Evolutionary conservation across 345 rosid species (phyloP), one percentile per base, ranked within the genome.

Genomic region (Gossypium longicalyx): DNA sequence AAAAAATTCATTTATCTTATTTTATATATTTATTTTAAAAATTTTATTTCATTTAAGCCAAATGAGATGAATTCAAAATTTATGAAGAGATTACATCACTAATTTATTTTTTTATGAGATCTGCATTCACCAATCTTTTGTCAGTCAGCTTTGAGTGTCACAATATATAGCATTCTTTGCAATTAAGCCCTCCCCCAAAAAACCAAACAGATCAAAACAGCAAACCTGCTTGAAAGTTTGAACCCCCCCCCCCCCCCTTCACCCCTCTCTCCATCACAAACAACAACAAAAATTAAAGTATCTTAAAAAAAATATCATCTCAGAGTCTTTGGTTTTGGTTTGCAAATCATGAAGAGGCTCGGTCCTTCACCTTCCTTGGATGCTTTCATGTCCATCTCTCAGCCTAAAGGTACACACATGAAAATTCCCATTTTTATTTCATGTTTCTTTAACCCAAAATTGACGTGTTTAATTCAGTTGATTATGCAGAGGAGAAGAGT

Each of bases 271-370:
- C 41, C 41, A 34, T 34, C 7, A 34, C 41, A 45, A 29, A 29
- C 38, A 29, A 29, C 38, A 29, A 29, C 0, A 29, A 29, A 29
- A 29, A 3, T 29, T 29, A 0, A 29, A 29, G 34, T 3, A 29
- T 3, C 38, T 29, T 29, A 29, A 4, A 29, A 23, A 29, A 0
- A 12, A 47, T 2, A 67, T 67, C 71, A 12, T 20, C 22, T 62
- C 9, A 17, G 67, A 17, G 9, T 34, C 67, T 17, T 63, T 34
- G 41, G 49, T 47, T 63, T 70, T 25, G n/a, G 67, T 48, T 51
- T 38, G 68, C 12, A 72, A 77, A 72, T 47, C 27, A 85, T 87
- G 88, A 77, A 85, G 83, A 69, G 77, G 22, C 53, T 77, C 77
- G 72, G 44, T 78, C 72, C 82, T 25, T 76, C 86, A 11, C 83